Base-by-base conservation (phyloP, 2,329 filamentous ascomycete genomes). In the Aspergillus chevalieri region DNA sequence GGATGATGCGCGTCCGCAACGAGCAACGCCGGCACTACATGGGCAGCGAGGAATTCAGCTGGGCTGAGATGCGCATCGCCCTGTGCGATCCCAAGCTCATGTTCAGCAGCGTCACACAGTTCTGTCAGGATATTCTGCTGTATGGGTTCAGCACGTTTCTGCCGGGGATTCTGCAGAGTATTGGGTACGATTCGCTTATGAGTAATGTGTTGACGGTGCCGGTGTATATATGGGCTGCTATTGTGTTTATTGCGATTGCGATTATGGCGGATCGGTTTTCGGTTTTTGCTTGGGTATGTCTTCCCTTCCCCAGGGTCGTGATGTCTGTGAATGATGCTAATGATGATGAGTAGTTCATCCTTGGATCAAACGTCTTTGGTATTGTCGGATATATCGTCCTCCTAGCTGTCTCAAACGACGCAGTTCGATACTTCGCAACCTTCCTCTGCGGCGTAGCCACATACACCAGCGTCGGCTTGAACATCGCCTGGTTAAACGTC, bases 141-240 rank as follows among this genome's bases (percentile, higher is more conserved):
- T 81, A 79, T 57, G 79, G 78, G n/a, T 81, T 82, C 61, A 76
- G 73, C 54, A 81, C 78, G 8, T 82, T 82, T 58, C 64, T 81
- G 3, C 80, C 80, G 2, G 74, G 74, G 1, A 82, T 83, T 54
- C 68, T 82, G 44, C 67, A 72, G 39, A 70, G 68, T 28, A 74
- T 81, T 62, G 77, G 78, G 2, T 81, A 78, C 56, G 63, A 68
- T 34, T 71, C 69, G n/a, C 65, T 80, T 17, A 66, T 76, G 55
- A 73, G 75, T 9, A 77, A 82, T 49, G 74, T 77, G 33, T 65
- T 82, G 30, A 81, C 78, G 3, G 76, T 82, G 1, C 79, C 79
- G 0, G 77, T 81, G n/a, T 82, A 79, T 54, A 60, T 79, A 12
- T 73, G 74, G 50, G 78, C 75, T 3, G 76, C 72, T 1, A 50